Percentiles rank a stretch among this genome's conserved stretches.
Evolutionary conservation across 2,329 filamentous ascomycete genomes (phyloP).

Genomic region (Apiospora kogelbergensis): DNA sequence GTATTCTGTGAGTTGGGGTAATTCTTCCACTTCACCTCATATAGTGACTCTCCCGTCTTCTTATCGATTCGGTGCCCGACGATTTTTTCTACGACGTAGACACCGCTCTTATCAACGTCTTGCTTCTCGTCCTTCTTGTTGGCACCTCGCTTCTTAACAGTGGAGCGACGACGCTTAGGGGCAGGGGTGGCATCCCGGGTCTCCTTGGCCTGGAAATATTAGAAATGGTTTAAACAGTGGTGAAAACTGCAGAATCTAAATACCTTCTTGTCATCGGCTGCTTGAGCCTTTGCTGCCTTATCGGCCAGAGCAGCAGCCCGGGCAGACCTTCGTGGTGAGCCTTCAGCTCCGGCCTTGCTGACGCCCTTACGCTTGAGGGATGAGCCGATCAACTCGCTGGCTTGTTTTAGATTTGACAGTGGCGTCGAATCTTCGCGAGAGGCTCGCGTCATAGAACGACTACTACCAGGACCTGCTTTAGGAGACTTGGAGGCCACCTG

Average conservation of each 20-base stretch:
- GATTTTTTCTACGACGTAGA: constrained; percentile 49
- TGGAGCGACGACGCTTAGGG: neutral
- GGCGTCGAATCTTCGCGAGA: neutral
- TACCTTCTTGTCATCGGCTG: neutral
- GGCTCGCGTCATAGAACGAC: neutral
- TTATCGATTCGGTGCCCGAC: constrained; percentile 40
- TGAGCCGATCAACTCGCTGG: neutral
- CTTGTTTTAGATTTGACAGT: neutral
- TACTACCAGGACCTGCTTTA: neutral
- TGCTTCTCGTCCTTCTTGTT: neutral
- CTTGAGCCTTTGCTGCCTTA: neutral
- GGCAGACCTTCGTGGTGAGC: neutral
- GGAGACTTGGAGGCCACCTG: neutral
- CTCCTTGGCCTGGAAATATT: neutral
- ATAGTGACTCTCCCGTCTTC: constrained; percentile 35
- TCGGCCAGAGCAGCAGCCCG: constrained; percentile 4
- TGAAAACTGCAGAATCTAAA: neutral
- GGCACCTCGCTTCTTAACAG: neutral
- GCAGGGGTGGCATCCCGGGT: neutral
- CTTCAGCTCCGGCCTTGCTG: neutral
- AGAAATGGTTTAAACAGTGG: neutral
- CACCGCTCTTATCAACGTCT: constrained; percentile 21
- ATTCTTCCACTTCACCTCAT: constrained; percentile 55
- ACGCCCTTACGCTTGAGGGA: neutral
- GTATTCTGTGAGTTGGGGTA: constrained; percentile 45